Base-by-base conservation (phyloP, 805 yeast species). In the Teunomyces tritomae region DNA sequence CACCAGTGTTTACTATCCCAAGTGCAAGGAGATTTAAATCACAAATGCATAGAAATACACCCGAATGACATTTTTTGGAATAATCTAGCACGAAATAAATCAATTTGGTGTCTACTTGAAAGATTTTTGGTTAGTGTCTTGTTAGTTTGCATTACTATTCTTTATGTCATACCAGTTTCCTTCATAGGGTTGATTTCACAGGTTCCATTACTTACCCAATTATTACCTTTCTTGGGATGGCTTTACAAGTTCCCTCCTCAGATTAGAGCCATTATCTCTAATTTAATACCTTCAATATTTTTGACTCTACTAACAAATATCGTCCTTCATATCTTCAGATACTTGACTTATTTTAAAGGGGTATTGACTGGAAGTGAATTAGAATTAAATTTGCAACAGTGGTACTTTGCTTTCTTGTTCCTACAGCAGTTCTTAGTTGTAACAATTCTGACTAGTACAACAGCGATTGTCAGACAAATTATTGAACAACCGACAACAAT, bases 361-460 rank as follows among this genome's bases (percentile, higher is more conserved):
- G 76, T 72, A 29, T 67, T 80, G 34, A 82, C 91, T 0, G 82
- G 84, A 0, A 74, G 84, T 1, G 79, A 80, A 48, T 64, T 84
- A 7, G 90, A 90, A 58, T 45, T 79, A n/a, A 87, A 84, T 52
- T 74, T 85, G 11, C 96, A 89, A 54, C 71, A 74, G 40, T 87
- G 94, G 88, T 77, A 87, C 54, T 91, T 87, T 64, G 72, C 81
- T 0, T 90, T 90, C 58, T 68, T 85, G 43, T 89, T 87, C 61
- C 81, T 90, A 44, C 97, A 91, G 56, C 79, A 89, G 36, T 90
- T 91, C 55, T 64, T 91, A 39, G 92, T 90, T 24, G 89, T 90
- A 2, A 86, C 96, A 0, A 78, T 90, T 32, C 88, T 95, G 56
- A 84, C 94, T 0, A 91, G 96, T 26, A 64, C 87, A 3, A 78